Percentiles rank a stretch among this genome's conserved stretches.
These are phyloP conservation scores for Mycena sanguinolenta DNA, from an alignment of 768 basidiomycete genomes.

Conservation along the genomic window DNA sequence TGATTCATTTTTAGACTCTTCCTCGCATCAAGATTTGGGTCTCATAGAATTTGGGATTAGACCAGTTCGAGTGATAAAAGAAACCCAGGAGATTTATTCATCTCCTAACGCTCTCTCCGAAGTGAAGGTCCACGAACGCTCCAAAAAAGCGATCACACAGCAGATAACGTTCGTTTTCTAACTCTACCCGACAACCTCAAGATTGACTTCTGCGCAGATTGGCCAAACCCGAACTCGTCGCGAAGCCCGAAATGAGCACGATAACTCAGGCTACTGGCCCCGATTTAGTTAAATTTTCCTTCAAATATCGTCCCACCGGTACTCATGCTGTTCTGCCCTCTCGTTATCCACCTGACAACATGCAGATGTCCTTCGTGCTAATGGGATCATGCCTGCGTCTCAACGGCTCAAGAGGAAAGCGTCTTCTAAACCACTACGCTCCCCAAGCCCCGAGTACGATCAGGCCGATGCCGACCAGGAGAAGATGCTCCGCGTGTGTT, in stretches of 20 bases:
- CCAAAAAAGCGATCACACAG: constrained; percentile 31
- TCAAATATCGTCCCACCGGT: not conserved
- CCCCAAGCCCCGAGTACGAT: not conserved
- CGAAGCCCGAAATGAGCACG: not conserved
- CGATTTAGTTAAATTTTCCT: not conserved
- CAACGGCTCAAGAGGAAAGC: constrained; percentile 8
- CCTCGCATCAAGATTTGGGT: constrained; percentile 14
- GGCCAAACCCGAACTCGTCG: not conserved
- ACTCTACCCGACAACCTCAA: not conserved
- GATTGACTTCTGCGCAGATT: not conserved
- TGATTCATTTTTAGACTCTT: constrained; percentile 12
- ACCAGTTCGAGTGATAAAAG: not conserved
- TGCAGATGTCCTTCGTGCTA: constrained; percentile 25
- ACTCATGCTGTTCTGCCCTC: too few species aligned
- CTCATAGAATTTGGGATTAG: constrained; percentile 14
- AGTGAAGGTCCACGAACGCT: constrained; percentile 27
- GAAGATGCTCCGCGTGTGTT: not conserved
- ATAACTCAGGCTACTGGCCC: constrained; percentile 34
- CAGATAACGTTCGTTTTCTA: constrained; percentile 21
- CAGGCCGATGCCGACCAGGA: not conserved
- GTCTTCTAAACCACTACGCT: not conserved
- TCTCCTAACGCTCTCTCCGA: not conserved
- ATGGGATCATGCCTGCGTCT: constrained; percentile 13
- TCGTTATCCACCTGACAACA: not conserved
- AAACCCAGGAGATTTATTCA: not conserved